Evolutionary conservation across 108 stramenopile species (phyloP), one percentile per base, ranked within the genome.

Genomic region (Skeletonema tropicum): DNA sequence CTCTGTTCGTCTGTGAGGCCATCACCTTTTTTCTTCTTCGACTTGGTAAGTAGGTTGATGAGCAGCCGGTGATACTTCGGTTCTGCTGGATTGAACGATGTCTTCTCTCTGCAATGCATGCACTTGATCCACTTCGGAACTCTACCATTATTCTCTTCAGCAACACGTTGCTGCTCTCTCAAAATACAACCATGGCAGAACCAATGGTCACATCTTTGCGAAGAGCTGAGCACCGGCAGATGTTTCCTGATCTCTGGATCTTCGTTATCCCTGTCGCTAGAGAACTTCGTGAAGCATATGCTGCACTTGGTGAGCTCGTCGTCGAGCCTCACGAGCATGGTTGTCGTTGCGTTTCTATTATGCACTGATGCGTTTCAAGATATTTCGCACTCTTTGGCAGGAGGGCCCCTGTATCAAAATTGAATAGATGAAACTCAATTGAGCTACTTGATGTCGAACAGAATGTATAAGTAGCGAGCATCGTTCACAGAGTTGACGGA

Each of bases 1-100:
- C 21, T 62, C 36, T 62, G 33, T 8, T 36, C 17, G 6, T 62
- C 61, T 36, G 61, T 62, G 2, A 38, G n/a, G 10, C 35, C 17
- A 7, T 62, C 36, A 32, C 25, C 59, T 33, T 29, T 33, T 29
- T 59, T 67, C 60, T 32, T 36, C 17, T 52, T 74, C 26, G 60
- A 60, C 65, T 75, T 82, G n/a, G n/a, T n/a, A n/a, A n/a, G n/a
- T n/a, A n/a, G n/a, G n/a, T n/a, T n/a, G n/a, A 35, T 35, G 4
- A 35, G 35, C 4, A 35, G 35, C 35, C 26, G 4, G 6, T 57
- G 55, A 57, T 57, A 57, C 55, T 57, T 57, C 3, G 55, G 55
- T 10, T 57, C 55, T 9, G 55, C 23, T 7, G 23, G 25, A 29
- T 29, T 23, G 25, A 57, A 25, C 0, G 23, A 23, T 6, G 19